These are phyloP conservation scores for Fragaria ananassa DNA, from an alignment of 306 rosid species.

Conservation along the genomic window DNA sequence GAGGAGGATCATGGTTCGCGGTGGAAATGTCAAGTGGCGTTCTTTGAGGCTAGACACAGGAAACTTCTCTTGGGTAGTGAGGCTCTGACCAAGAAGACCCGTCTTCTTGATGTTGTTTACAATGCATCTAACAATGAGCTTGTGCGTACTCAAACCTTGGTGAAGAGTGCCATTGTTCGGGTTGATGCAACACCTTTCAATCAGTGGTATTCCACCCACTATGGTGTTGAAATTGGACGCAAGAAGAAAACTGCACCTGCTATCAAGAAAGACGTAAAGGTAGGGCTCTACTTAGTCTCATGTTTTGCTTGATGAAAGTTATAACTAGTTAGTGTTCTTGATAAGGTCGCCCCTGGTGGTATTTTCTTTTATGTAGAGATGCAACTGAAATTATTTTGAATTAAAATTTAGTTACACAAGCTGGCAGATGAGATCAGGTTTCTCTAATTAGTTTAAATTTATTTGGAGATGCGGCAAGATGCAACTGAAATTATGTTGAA, in stretches of 20 bases:
- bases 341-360: neutral
- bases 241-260: conserved; percentile 48
- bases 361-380: neutral
- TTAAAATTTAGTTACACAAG: neutral
- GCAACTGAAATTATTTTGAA: neutral
- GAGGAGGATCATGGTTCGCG: conserved; percentile 57
- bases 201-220: conserved; percentile 66
- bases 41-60: conserved; percentile 69
- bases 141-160: conserved; percentile 66
- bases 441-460: neutral
- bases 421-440: neutral
- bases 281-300: neutral
- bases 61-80: conserved; percentile 64
- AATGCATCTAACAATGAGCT: conserved; percentile 66
- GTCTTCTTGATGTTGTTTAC: conserved; percentile 61
- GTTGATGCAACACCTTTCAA: conserved; percentile 71
- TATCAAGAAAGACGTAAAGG: conserved; percentile 64
- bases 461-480: neutral
- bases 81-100: conserved; percentile 54
- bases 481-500: neutral
- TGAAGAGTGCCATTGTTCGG: conserved; percentile 58
- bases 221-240: conserved; percentile 61
- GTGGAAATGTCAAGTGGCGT: conserved; percentile 69
- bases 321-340: neutral
- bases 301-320: neutral